Conservation (phyloP, 2,329 filamentous ascomycete species). For the Aspergillus fijiensis region DNA sequence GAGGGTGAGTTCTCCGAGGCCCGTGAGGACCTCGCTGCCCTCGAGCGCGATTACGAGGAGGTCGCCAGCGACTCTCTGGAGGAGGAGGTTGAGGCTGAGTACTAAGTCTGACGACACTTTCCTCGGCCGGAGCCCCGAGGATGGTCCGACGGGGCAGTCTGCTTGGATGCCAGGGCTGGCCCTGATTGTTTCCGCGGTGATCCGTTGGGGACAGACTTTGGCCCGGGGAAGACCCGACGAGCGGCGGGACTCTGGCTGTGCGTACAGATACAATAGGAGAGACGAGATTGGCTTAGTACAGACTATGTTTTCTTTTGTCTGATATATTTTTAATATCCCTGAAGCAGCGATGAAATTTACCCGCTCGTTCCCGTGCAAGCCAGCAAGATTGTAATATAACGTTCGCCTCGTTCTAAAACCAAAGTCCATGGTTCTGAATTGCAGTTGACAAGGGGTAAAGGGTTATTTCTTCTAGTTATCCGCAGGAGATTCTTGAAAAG, state of each 20-base stretch:
- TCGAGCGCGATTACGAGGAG: constrained; percentile 99
- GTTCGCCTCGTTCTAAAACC: background rate
- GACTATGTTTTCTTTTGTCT: constrained; percentile 38
- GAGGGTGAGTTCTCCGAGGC: constrained; percentile 99
- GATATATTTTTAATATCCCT: constrained; percentile 44
- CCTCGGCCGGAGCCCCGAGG: constrained; percentile 18
- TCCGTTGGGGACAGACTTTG: constrained; percentile 26
- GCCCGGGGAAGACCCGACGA: constrained; percentile 24
- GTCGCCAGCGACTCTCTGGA: constrained; percentile 92
- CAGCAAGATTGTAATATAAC: constrained; percentile 8
- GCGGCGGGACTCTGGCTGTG: constrained; percentile 27
- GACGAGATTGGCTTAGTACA: constrained; percentile 39
- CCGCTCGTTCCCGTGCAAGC: constrained; percentile 29
- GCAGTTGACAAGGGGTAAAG: too few species aligned
- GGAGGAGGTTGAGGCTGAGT: constrained; percentile 85
- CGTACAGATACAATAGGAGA: constrained; percentile 36
- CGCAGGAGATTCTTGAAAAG: background rate
- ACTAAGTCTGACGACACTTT: constrained; percentile 56
- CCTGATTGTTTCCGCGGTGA: constrained; percentile 21
- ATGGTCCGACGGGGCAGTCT: constrained; percentile 5
- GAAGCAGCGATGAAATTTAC: constrained; percentile 39
- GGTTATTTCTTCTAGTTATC: too few species aligned
- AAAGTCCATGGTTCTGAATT: background rate
- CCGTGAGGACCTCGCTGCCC: constrained; percentile 93
- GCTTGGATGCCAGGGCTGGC: constrained; percentile 11